A percentile compares a stretch with the other conserved stretches of the same genome.
Conservation (phyloP, 75 land plant genomes). For the Chamaecyparis obtusa region DNA sequence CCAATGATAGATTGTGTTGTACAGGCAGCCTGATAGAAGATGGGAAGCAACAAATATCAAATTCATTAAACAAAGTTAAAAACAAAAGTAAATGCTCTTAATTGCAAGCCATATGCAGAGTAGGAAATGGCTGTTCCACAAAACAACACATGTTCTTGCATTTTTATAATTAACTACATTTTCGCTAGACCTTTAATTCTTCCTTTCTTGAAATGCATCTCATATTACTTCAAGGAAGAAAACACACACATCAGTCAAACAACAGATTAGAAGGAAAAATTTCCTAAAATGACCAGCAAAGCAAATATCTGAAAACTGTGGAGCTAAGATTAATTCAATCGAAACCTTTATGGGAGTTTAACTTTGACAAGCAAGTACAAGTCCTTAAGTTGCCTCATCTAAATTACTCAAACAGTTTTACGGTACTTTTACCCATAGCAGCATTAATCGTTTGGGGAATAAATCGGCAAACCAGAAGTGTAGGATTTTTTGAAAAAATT, state of each 20-base stretch:
- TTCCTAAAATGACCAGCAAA: neutral
- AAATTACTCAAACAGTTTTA: neutral
- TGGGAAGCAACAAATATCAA: neutral
- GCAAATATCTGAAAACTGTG: neutral
- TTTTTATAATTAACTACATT: neutral
- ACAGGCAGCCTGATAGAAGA: neutral
- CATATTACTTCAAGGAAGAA: neutral
- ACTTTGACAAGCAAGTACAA: neutral
- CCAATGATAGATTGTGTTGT: too few relatives aligned
- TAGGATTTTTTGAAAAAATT: too few relatives aligned
- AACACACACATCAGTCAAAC: neutral
- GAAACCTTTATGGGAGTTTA: neutral
- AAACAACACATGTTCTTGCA: neutral
- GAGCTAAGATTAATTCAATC: neutral
- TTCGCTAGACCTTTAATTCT: neutral
- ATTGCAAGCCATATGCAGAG: neutral
- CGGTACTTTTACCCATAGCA: too few relatives aligned
- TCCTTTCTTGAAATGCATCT: neutral
- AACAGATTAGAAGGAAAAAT: neutral
- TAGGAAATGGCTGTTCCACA: neutral
- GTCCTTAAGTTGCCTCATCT: neutral
- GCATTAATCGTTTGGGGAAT: too few relatives aligned
- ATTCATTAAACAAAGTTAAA: neutral
- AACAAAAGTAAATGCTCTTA: neutral
- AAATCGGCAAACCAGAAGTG: too few relatives aligned